phyloP scores from a whole-genome alignment of 169 alveolate species.

The Neospora caninum region DNA sequence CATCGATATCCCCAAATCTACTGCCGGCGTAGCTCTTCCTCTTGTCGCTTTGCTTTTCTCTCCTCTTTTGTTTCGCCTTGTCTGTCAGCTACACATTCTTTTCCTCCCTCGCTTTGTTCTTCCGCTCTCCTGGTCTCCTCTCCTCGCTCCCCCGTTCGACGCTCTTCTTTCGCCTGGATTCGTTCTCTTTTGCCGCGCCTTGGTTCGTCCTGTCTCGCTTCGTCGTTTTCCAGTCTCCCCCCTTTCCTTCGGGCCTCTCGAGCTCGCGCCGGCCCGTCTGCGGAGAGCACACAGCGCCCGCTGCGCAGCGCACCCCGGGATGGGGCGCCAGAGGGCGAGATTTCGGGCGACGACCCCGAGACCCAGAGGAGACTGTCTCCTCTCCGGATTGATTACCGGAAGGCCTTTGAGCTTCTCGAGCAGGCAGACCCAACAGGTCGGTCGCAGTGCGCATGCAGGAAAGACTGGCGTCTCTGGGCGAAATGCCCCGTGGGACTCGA shows the following conservation, averaged over 20 bases:
- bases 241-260: background rate
- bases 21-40: background rate
- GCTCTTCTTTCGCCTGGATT: no score
- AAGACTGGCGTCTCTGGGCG: background rate
- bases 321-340: background rate
- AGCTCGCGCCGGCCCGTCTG: background rate
- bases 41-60: background rate
- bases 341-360: background rate
- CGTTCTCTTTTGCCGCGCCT: background rate
- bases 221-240: background rate
- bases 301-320: background rate
- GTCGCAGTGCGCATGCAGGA: background rate
- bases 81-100: background rate
- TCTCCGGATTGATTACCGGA: background rate
- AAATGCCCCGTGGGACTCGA: no score
- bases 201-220: background rate
- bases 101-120: background rate
- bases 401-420: constrained; percentile 30
- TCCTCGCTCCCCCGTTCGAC: background rate
- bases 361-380: constrained; percentile 18
- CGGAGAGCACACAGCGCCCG: background rate
- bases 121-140: background rate
- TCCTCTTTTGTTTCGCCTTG: background rate
- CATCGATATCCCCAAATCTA: no score
- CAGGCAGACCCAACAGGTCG: constrained; percentile 35